Evolutionary conservation across 2,329 filamentous ascomycete species (phyloP), one percentile per base, ranked within the genome.

Genomic region (Venturia nashicola): DNA sequence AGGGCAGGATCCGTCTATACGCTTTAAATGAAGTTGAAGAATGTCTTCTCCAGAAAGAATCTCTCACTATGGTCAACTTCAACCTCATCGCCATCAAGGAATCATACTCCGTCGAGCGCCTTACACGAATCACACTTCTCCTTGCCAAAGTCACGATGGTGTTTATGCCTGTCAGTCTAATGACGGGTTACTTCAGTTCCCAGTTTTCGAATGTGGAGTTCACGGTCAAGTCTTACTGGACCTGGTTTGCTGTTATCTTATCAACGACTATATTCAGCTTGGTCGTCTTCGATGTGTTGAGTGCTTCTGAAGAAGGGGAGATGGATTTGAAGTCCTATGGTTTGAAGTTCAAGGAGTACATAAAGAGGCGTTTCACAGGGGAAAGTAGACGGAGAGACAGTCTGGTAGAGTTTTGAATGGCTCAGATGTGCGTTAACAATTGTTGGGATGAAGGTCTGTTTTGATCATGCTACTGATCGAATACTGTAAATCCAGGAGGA

Each of bases 31-130:
- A 85, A 65, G 84, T 86, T 34, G 77, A 82, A 61, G 84, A 86
- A 68, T 84, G 83, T 65, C 73, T 90, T 27, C 83, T 83, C 36
- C 87, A 90, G 72, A 90, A 90, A 70, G 85, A 87, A 34, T 84
- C 84, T 0, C 76, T 91, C 34, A 86, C 88, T 3, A 82, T 83
- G 67, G 84, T 90, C 71, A 90, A 90, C 72, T 91, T 91, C 79
- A 90, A 88, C 72, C 80, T 91, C 67, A 89, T 88, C 65, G 84
- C 87, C 20, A 84, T 90, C 70, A 90, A 88, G 71, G 87, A 91
- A 72, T 89, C 87, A 0, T 82, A 85, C 67, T 83, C 85, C 4
- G 88, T 90, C 12, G 87, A 89, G 65, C 82, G 86, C 23, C 79
- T 91, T 23, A 90, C 87, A 0, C 79, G 87, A 65, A 86, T 87